These are phyloP conservation scores for Gremmenia infestans DNA, from an alignment of 2,329 filamentous ascomycete genomes.

Conservation along the genomic window DNA sequence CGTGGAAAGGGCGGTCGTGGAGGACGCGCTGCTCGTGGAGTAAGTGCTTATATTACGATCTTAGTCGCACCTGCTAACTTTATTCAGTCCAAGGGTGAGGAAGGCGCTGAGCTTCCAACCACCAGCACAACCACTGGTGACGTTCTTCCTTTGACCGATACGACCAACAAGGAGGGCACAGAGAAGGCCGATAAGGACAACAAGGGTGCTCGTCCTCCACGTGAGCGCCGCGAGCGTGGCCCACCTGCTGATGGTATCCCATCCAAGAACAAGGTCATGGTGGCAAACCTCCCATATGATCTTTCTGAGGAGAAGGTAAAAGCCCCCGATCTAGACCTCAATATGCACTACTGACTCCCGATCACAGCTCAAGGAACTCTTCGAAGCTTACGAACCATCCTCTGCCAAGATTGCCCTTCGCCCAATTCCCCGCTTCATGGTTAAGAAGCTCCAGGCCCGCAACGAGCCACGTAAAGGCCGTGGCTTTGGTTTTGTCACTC, in stretches of 20 bases:
- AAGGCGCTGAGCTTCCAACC: slow-evolving; percentile 43
- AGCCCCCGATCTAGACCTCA: slow-evolving; percentile 23
- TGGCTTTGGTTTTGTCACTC: slow-evolving; percentile 96
- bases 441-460: slow-evolving; percentile 98
- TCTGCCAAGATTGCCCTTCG: slow-evolving; percentile 98
- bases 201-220: slow-evolving; percentile 43
- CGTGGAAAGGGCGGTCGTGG: slow-evolving; percentile 63
- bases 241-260: slow-evolving; percentile 95
- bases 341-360: slow-evolving; percentile 6
- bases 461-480: slow-evolving; percentile 98
- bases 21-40: slow-evolving; percentile 57
- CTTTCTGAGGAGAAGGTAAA: slow-evolving; percentile 91
- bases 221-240: slow-evolving; percentile 74
- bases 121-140: slow-evolving; percentile 37
- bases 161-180: slow-evolving; percentile 53
- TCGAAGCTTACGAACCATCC: slow-evolving; percentile 83
- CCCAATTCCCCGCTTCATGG: slow-evolving; percentile 98
- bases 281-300: slow-evolving; percentile 98
- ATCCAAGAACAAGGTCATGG: slow-evolving; percentile 99
- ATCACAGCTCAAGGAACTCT: slow-evolving; percentile 89
- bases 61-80: slow-evolving; percentile 13
- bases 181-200: slow-evolving; percentile 40
- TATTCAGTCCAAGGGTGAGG: slow-evolving; percentile 26
- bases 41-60: slow-evolving; percentile 41
- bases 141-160: slow-evolving; percentile 55